Percentiles rank a stretch among this genome's conserved stretches.
Conservation (phyloP, 1,284 basidiomycete species). For the Ustilago tritici region DNA sequence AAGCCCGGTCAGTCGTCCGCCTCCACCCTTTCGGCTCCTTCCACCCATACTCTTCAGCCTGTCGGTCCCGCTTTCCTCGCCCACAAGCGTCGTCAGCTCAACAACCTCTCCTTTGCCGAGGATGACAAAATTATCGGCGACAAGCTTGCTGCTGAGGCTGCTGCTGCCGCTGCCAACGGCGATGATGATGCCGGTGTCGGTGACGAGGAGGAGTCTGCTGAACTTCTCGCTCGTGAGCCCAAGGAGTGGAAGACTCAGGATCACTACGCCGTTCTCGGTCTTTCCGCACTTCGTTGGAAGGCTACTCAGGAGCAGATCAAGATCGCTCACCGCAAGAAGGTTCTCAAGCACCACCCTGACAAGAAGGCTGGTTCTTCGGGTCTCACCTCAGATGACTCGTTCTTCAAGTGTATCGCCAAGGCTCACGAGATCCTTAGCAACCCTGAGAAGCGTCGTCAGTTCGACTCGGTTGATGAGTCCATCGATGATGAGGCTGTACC, state of each 20-base stretch:
- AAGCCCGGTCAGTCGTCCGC: conserved; percentile 58
- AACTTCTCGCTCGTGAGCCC: conserved; percentile 83
- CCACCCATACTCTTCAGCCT: conserved; percentile 55
- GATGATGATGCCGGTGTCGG: conserved; percentile 85
- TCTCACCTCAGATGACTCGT: conserved; percentile 90
- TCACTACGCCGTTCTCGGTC: conserved; percentile 94
- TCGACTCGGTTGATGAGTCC: conserved; percentile 93
- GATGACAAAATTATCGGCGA: conserved; percentile 64
- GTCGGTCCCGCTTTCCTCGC: conserved; percentile 65
- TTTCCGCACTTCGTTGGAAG: conserved; percentile 88
- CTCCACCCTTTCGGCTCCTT: conserved; percentile 55
- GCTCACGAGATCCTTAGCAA: conserved; percentile 91
- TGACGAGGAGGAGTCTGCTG: conserved; percentile 85
- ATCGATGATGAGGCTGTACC: conserved; percentile 76
- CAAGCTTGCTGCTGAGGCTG: conserved; percentile 68
- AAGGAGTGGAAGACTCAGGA: conserved; percentile 99
- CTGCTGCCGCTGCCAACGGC: conserved; percentile 78
- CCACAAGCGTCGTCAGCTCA: conserved; percentile 63
- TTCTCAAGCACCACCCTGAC: conserved; percentile 98
- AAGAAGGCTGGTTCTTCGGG: conserved; percentile 86
- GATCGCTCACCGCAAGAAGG: conserved; percentile 98
- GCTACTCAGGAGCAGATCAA: conserved; percentile 94
- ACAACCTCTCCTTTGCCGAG: conserved; percentile 60
- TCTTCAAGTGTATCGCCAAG: conserved; percentile 99
- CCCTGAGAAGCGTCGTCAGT: conserved; percentile 88